Conservation (phyloP, 805 yeast genomes). For the Ogataea allantospora region DNA sequence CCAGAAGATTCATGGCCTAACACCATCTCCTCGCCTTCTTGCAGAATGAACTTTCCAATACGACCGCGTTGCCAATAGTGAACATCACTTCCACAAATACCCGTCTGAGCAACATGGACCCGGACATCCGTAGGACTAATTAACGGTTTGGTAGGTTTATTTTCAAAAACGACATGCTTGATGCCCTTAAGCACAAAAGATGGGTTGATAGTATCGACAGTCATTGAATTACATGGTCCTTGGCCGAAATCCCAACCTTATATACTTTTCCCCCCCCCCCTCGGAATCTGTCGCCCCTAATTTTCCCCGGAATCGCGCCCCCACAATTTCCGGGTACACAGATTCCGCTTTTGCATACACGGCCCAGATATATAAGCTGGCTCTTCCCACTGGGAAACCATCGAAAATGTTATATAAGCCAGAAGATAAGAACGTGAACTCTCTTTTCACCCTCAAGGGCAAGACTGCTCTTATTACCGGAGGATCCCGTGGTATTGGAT, state of each 20-base stretch:
- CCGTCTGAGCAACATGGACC: slow-evolving; percentile 75
- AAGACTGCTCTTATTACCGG: slow-evolving; percentile 50
- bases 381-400: background rate
- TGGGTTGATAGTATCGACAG: slow-evolving; percentile 25
- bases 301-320: slow-evolving; percentile 5
- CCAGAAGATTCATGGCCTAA: slow-evolving; percentile 89
- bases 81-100: slow-evolving; percentile 85
- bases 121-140: slow-evolving; percentile 64
- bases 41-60: slow-evolving; percentile 18
- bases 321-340: slow-evolving; percentile 1
- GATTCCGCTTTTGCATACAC: too few species aligned
- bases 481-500: slow-evolving; percentile 58
- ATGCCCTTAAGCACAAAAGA: slow-evolving; percentile 65
- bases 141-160: slow-evolving; percentile 62
- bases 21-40: slow-evolving; percentile 49
- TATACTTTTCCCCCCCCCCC: too few species aligned
- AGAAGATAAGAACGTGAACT: slow-evolving; percentile 11
- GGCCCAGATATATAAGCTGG: slow-evolving; percentile 1
- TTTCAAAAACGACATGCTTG: slow-evolving; percentile 62
- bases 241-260: too few species aligned
- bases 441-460: slow-evolving; percentile 39
- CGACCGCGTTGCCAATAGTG: slow-evolving; percentile 62
- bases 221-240: background rate
- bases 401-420: slow-evolving; percentile 18
- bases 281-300: slow-evolving; percentile 7